These are phyloP conservation scores for Ascochyta pisi DNA, from an alignment of 2,329 filamentous ascomycete species.

Conservation along the genomic window DNA sequence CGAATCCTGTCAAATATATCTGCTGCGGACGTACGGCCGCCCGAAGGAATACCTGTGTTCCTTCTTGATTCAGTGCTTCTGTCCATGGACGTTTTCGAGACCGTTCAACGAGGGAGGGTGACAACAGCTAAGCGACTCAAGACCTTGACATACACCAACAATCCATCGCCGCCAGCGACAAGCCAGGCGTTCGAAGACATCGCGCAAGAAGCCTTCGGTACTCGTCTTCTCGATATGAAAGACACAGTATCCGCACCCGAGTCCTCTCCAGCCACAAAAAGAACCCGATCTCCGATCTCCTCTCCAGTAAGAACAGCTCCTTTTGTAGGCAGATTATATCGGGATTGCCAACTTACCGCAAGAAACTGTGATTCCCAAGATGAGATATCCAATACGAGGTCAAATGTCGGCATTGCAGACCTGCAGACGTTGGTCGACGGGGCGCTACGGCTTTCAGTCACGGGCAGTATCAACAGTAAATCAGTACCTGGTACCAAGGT, in stretches of 20 bases:
- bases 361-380: background rate
- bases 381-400: background rate
- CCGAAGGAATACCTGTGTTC: slow-evolving; percentile 33
- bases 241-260: background rate
- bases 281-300: background rate
- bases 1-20: slow-evolving; percentile 33
- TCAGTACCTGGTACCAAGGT: slow-evolving; percentile 35
- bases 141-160: background rate
- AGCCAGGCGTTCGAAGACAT: background rate
- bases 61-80: slow-evolving; percentile 41
- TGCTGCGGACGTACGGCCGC: slow-evolving; percentile 39
- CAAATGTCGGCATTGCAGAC: background rate
- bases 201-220: background rate
- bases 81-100: slow-evolving; percentile 28
- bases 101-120: slow-evolving; percentile 10
- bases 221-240: background rate
- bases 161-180: background rate
- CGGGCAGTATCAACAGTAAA: slow-evolving; percentile 33
- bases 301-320: background rate
- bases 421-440: slow-evolving; percentile 43
- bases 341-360: too few species aligned
- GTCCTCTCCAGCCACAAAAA: background rate
- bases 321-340: background rate
- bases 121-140: slow-evolving; percentile 20
- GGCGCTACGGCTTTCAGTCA: slow-evolving; percentile 47